Percentiles rank a stretch among this genome's conserved stretches.
Evolutionary conservation across 1,284 basidiomycete species (phyloP).

Genomic region (Malassezia sp.): DNA sequence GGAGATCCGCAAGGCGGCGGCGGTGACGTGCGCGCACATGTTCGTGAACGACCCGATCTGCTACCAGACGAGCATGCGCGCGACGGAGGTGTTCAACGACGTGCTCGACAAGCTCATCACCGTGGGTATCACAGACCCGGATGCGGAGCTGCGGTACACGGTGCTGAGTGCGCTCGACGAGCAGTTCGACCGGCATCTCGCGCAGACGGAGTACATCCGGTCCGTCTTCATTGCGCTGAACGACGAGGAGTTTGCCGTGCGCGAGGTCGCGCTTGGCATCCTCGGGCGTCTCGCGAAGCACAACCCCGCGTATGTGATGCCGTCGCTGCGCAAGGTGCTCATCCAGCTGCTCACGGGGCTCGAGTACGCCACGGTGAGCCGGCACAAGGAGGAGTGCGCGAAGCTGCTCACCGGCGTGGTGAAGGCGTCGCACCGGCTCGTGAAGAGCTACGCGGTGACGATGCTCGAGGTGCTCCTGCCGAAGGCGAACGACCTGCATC

Average conservation of each 20-base stretch:
- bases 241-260: constrained; percentile 89
- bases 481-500: constrained; percentile 72
- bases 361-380: constrained; percentile 83
- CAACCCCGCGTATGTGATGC: constrained; percentile 98
- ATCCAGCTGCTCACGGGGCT: constrained; percentile 94
- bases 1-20: constrained; percentile 80
- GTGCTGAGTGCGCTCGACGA: constrained; percentile 82
- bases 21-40: constrained; percentile 78
- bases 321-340: constrained; percentile 83
- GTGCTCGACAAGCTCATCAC: constrained; percentile 93
- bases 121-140: constrained; percentile 89
- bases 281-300: constrained; percentile 89
- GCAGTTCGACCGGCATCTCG: constrained; percentile 93
- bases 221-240: constrained; percentile 95
- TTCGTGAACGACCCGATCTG: constrained; percentile 89
- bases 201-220: constrained; percentile 93
- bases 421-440: constrained; percentile 72
- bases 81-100: constrained; percentile 94
- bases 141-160: constrained; percentile 34
- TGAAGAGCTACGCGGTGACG: constrained; percentile 92
- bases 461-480: constrained; percentile 83
- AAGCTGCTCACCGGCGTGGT: constrained; percentile 42
- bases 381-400: constrained; percentile 56
- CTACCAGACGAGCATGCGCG: constrained; percentile 88
- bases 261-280: constrained; percentile 75